A percentile compares a stretch with the other conserved stretches of the same genome.
These are phyloP conservation scores for Malassezia vespertilionis DNA, from an alignment of 1,284 basidiomycete species.

Conservation along the genomic window DNA sequence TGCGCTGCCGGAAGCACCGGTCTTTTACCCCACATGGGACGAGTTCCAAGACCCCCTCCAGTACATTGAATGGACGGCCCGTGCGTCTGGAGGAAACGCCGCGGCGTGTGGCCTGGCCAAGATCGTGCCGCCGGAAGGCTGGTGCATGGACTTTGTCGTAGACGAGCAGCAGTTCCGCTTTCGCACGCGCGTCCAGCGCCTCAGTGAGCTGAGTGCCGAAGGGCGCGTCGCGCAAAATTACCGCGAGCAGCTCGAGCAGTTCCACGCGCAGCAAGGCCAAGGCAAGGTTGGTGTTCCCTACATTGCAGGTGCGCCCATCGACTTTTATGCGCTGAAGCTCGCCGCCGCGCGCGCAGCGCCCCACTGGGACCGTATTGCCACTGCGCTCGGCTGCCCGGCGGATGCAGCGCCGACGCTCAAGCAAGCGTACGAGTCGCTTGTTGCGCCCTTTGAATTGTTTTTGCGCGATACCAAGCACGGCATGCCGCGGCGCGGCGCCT, in stretches of 20 bases:
- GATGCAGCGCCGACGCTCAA: constrained; percentile 60
- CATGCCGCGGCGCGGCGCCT: background rate
- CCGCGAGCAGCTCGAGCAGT: constrained; percentile 76
- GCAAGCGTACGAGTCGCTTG: constrained; percentile 76
- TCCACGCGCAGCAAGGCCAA: constrained; percentile 51
- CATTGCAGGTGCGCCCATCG: constrained; percentile 79
- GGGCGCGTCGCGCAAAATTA: constrained; percentile 94
- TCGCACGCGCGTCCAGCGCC: constrained; percentile 81
- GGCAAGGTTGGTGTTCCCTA: constrained; percentile 75
- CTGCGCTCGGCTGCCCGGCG: constrained; percentile 64
- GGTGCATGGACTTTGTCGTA: constrained; percentile 94
- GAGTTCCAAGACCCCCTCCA: constrained; percentile 92
- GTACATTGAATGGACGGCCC: constrained; percentile 66
- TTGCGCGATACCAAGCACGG: constrained; percentile 45
- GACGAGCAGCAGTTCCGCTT: constrained; percentile 86
- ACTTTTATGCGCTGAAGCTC: constrained; percentile 82
- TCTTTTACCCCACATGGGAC: constrained; percentile 73
- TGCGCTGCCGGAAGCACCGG: constrained; percentile 77
- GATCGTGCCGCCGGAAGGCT: constrained; percentile 80
- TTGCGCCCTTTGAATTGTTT: constrained; percentile 87
- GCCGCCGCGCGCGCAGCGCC: constrained; percentile 66
- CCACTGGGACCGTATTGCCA: constrained; percentile 76
- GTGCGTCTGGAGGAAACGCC: constrained; percentile 59
- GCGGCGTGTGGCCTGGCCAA: constrained; percentile 84
- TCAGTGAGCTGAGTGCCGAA: constrained; percentile 94